Conservation (phyloP, 805 yeast species). For the Cyberlindnera misumaiensis region DNA sequence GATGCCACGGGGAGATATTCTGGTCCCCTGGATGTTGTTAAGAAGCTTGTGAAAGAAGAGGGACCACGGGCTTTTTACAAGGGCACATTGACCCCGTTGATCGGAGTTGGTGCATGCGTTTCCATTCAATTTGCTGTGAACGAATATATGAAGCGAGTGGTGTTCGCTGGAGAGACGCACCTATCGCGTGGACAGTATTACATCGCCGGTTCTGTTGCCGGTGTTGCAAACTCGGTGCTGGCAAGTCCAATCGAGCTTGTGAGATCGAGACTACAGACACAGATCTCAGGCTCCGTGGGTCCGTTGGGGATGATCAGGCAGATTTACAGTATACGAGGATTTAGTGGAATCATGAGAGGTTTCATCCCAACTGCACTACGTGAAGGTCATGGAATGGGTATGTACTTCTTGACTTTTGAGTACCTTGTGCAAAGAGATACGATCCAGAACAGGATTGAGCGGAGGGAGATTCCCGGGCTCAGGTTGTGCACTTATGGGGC, state of each 20-base stretch:
- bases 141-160: slow-evolving; percentile 85
- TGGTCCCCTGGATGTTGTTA: slow-evolving; percentile 74
- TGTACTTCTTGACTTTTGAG: slow-evolving; percentile 86
- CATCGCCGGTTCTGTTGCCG: slow-evolving; percentile 84
- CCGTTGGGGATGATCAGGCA: slow-evolving; percentile 67
- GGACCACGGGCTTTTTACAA: slow-evolving; percentile 85
- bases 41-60: slow-evolving; percentile 64
- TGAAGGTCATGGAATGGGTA: slow-evolving; percentile 85
- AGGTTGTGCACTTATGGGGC: slow-evolving; percentile 86
- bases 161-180: slow-evolving; percentile 33
- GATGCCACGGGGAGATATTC: slow-evolving; percentile 69
- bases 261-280: slow-evolving; percentile 90
- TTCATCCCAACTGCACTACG: slow-evolving; percentile 74
- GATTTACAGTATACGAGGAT: slow-evolving; percentile 44
- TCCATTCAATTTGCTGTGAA: slow-evolving; percentile 94
- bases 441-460: slow-evolving; percentile 34
- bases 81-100: slow-evolving; percentile 87
- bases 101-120: slow-evolving; percentile 98
- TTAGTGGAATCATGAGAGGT: slow-evolving; percentile 66
- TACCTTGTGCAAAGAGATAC: slow-evolving; percentile 69
- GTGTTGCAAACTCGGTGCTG: slow-evolving; percentile 79
- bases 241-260: slow-evolving; percentile 95
- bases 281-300: slow-evolving; percentile 59
- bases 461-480: slow-evolving; percentile 83
- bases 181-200: slow-evolving; percentile 64